Percentiles rank a stretch among this genome's conserved stretches.
Conservation (phyloP, 352 stramenopile species). For the Blastocystis sp. region DNA sequence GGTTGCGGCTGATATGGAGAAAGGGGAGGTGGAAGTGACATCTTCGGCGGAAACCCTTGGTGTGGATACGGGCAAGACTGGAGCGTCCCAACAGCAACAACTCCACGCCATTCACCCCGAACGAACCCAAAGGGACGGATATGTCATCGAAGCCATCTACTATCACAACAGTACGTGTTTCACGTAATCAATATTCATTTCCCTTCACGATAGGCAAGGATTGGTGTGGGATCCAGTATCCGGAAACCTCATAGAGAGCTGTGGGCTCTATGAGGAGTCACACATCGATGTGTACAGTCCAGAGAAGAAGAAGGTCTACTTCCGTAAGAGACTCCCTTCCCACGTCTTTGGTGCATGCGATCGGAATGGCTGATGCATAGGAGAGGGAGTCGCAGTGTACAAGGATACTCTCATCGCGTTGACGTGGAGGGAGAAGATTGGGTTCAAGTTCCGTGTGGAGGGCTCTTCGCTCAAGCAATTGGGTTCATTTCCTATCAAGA, state of each 20-base stretch:
- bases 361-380: background rate
- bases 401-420: conserved; percentile 17
- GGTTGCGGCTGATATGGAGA: background rate
- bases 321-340: background rate
- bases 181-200: background rate
- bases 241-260: conserved; percentile 34
- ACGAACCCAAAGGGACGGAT: conserved; percentile 12
- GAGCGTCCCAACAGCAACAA: too few species aligned
- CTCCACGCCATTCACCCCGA: background rate
- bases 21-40: background rate
- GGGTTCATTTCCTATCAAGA: background rate
- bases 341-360: conserved; percentile 2
- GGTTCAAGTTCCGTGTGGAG: background rate
- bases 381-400: conserved; percentile 27
- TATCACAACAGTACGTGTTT: conserved; percentile 57
- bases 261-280: conserved; percentile 23
- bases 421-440: conserved; percentile 24
- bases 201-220: conserved; percentile 17
- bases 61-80: background rate
- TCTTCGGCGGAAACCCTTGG: background rate
- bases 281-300: conserved; percentile 37
- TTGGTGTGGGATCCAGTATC: conserved; percentile 1
- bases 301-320: conserved; percentile 53
- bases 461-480: background rate
- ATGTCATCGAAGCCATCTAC: conserved; percentile 12